phyloP scores from a whole-genome alignment of 2,329 filamentous ascomycete species.

The Microdochium trichocladiopsis region DNA sequence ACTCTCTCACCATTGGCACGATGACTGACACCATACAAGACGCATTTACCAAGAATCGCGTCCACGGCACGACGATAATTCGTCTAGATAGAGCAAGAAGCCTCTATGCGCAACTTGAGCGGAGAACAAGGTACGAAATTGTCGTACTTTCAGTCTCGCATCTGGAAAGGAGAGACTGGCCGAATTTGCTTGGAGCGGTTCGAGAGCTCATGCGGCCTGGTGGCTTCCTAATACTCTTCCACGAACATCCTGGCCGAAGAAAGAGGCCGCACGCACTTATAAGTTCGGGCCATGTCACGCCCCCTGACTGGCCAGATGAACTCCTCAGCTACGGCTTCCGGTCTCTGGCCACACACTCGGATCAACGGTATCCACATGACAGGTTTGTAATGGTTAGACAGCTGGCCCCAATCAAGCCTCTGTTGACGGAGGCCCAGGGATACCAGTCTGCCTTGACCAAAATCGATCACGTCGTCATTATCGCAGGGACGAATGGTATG shows the following conservation, averaged over 20 bases:
- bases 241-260: constrained; percentile 5
- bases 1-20: not conserved
- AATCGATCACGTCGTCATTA: not conserved
- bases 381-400: not conserved
- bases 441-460: no score
- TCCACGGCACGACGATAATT: not conserved
- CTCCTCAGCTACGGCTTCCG: constrained; percentile 7
- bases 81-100: not conserved
- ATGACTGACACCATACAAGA: not conserved
- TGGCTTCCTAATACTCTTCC: constrained; percentile 26
- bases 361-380: not conserved
- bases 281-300: constrained; percentile 10
- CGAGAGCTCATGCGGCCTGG: constrained; percentile 24
- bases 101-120: not conserved
- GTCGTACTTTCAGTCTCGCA: constrained; percentile 26
- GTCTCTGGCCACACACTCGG: not conserved
- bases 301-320: not conserved
- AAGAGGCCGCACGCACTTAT: constrained; percentile 6
- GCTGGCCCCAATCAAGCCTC: not conserved
- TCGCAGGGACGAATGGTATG: not conserved
- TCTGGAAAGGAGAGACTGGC: constrained; percentile 15
- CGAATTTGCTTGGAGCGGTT: constrained; percentile 15
- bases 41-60: not conserved
- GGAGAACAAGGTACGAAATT: constrained; percentile 10
- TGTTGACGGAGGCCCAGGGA: not conserved